Evolutionary conservation across 1,284 basidiomycete species (phyloP), one percentile per base, ranked within the genome.

Genomic region (Ustilago shanxiensis): DNA sequence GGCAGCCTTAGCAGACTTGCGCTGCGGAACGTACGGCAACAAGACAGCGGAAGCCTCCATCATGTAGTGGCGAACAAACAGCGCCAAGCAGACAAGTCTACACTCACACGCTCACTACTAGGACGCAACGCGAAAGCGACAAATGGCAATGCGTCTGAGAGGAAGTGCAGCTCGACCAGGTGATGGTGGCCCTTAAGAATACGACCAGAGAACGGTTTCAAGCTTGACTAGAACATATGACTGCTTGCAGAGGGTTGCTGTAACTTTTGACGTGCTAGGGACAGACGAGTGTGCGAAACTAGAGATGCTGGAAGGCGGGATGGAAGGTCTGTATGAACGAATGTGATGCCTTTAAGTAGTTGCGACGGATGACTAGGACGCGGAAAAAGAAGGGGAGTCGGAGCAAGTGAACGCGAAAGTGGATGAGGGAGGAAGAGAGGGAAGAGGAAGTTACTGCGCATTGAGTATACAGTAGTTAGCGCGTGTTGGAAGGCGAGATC

Each of bases 1-100:
- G n/a, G 69, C 63, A 8, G 45, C 45, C 51, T 59, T 62, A 22
- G 63, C 69, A 20, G 69, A 63, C 14, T 22, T 28, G 14, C 63
- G 63, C 60, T 66, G 69, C 29, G 69, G 69, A 7, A 71, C 61
- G 29, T 6, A 7, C 7, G 41, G 20, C 1, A 9, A n/a, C 20
- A 44, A 7, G n/a, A 20, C 16, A 44, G n/a, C n/a, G 41, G n/a
- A n/a, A n/a, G n/a, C n/a, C 41, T 44, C 8, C n/a, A 10, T 22
- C 20, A 3, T 14, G 37, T 16, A 39, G 37, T 18, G 1, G 37
- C 37, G 18, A 16, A 39, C 14, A 16, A 39, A 7, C n/a, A 16
- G 4, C 7, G 20, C 41, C 41, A 20, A 44, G 41, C 41, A 44
- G n/a, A 0, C 41, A 44, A 44, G 18, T n/a, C 11, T 44, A 41